These are phyloP conservation scores for Hypericum androsaemum DNA, from an alignment of 345 rosid genomes.

Conservation along the genomic window DNA sequence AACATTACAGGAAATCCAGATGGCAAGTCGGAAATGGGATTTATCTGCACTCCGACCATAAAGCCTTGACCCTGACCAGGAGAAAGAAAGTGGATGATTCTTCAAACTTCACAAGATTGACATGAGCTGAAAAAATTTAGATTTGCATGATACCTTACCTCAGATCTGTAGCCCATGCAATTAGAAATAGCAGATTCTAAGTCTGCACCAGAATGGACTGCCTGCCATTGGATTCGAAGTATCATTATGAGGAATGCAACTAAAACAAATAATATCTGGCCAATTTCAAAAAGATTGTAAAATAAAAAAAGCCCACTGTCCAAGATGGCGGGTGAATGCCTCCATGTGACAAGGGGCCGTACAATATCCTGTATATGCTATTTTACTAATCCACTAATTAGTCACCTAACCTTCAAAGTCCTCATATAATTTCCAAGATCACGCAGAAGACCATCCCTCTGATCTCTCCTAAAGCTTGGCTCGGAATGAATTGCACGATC, in stretches of 20 bases:
- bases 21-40: conserved; percentile 81
- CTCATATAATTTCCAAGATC: conserved; percentile 35
- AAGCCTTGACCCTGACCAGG: conserved; percentile 84
- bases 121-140: conserved; percentile 3
- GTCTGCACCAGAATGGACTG: conserved; percentile 38
- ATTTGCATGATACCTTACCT: conserved; percentile 14
- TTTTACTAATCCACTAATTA: too few species aligned
- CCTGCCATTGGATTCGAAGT: conserved; percentile 12
- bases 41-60: conserved; percentile 98
- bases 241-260: neutral
- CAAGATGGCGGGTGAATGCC: too few species aligned
- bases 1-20: conserved; percentile 76
- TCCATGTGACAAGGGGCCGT: too few species aligned
- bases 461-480: conserved; percentile 26
- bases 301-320: too few species aligned
- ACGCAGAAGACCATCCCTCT: conserved; percentile 27
- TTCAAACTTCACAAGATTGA: neutral
- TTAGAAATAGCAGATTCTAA: conserved; percentile 33
- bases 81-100: conserved; percentile 7
- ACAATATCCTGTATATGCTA: too few species aligned
- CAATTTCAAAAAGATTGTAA: too few species aligned
- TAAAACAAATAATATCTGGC: too few species aligned
- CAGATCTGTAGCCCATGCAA: conserved; percentile 22
- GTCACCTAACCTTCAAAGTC: conserved; percentile 27
- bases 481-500: conserved; percentile 37